These are phyloP conservation scores for Symbiodinium natans DNA, from an alignment of 73 alveolate species.

Conservation along the genomic window DNA sequence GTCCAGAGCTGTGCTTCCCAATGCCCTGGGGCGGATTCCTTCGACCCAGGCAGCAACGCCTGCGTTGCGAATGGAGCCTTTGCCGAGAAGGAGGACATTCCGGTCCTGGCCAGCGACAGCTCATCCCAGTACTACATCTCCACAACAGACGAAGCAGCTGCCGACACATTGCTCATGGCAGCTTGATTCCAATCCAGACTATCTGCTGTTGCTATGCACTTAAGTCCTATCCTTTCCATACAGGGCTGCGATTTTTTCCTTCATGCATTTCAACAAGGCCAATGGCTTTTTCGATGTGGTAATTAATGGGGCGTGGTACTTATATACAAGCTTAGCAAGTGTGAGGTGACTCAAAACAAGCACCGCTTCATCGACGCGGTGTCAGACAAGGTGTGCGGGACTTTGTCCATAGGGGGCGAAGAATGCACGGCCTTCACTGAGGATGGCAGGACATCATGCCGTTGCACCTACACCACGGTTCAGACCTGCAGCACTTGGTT, in stretches of 20 bases:
- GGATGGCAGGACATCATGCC: not conserved
- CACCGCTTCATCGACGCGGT: not conserved
- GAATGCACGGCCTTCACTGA: not conserved
- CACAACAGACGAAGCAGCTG: not conserved
- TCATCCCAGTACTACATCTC: not conserved
- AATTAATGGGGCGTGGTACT: too few relatives aligned
- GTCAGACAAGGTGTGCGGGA: not conserved
- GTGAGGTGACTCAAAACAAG: slow-evolving; percentile 19
- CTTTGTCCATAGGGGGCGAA: not conserved
- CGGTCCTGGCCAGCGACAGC: not conserved
- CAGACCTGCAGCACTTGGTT: not conserved
- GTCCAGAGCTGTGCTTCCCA: slow-evolving; percentile 14
- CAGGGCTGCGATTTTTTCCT: too few relatives aligned
- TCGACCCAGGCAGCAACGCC: not conserved
- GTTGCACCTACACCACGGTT: not conserved
- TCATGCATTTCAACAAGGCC: too few relatives aligned
- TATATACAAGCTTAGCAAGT: not conserved
- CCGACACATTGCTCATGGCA: slow-evolving; percentile 11
- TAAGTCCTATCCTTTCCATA: too few relatives aligned
- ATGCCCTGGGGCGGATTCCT: not conserved
- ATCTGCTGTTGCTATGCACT: too few relatives aligned
- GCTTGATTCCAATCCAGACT: not conserved
- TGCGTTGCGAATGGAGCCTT: not conserved
- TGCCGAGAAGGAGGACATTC: not conserved
- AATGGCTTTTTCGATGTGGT: too few relatives aligned